A percentile compares a stretch with the other conserved stretches of the same genome.
Conservation (phyloP, 2,329 filamentous ascomycete species). For the Gliomastix tumulicola region DNA sequence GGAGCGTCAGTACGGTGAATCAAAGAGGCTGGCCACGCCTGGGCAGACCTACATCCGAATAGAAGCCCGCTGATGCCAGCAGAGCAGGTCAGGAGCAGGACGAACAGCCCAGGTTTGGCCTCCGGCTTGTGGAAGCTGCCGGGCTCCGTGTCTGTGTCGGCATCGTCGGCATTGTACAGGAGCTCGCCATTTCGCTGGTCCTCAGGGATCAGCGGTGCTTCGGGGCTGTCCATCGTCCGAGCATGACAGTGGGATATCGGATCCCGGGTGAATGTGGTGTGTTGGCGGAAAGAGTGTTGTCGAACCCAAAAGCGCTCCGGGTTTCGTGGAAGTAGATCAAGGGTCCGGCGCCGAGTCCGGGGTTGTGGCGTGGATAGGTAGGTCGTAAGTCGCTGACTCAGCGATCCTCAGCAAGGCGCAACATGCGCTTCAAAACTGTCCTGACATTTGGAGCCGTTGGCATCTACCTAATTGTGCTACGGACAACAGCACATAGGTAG, state of each 20-base stretch:
- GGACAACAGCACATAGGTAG: too few relatives aligned
- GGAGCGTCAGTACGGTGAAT: background rate
- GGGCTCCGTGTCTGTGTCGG: constrained; percentile 10
- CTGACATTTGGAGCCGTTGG: too few relatives aligned
- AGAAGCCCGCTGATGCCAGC: constrained; percentile 61
- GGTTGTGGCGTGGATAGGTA: too few relatives aligned
- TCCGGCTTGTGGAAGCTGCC: constrained; percentile 18
- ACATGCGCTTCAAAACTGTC: too few relatives aligned
- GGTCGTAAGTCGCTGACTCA: too few relatives aligned
- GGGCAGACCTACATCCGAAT: constrained; percentile 52
- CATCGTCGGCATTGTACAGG: constrained; percentile 19
- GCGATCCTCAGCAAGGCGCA: too few relatives aligned
- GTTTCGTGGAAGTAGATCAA: too few relatives aligned
- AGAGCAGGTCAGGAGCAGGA: constrained; percentile 56
- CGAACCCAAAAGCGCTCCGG: too few relatives aligned
- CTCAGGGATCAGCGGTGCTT: constrained; percentile 29
- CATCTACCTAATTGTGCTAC: too few relatives aligned
- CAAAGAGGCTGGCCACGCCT: too few relatives aligned
- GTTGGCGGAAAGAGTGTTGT: background rate
- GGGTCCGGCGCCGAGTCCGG: too few relatives aligned
- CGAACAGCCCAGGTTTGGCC: constrained; percentile 38
- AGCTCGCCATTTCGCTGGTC: constrained; percentile 17
- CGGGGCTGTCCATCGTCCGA: constrained; percentile 23
- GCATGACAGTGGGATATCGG: background rate
- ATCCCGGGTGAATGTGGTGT: too few relatives aligned